phyloP scores from a whole-genome alignment of 805 yeast genomes.

The Priceomyces medius region DNA sequence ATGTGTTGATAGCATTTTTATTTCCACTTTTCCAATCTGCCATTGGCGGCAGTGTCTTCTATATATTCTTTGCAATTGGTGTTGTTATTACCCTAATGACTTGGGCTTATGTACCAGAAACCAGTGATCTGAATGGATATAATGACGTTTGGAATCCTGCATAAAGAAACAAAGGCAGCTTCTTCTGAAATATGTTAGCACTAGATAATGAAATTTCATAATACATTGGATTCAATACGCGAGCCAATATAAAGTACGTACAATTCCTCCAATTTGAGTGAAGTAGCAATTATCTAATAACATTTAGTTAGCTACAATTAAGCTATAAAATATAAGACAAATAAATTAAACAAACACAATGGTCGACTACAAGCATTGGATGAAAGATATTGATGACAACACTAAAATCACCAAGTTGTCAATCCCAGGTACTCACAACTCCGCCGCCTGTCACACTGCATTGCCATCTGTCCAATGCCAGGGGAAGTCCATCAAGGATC shows the following conservation, averaged over 20 bases:
- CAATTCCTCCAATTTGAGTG: neutral
- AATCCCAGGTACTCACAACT: constrained; percentile 83
- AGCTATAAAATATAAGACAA: too few species aligned
- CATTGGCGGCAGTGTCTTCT: constrained; percentile 31
- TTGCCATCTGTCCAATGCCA: constrained; percentile 79
- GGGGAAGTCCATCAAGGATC: constrained; percentile 56
- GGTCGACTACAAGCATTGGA: constrained; percentile 53
- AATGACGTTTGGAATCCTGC: constrained; percentile 27
- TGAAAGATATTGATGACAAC: constrained; percentile 52
- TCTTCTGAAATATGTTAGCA: neutral
- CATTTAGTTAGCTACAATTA: too few species aligned
- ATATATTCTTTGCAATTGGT: constrained; percentile 23
- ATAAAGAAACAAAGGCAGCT: neutral
- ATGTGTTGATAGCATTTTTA: constrained; percentile 29
- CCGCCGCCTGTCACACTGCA: constrained; percentile 70
- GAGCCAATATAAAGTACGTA: neutral
- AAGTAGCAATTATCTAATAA: too few species aligned
- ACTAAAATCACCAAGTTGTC: constrained; percentile 52
- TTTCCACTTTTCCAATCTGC: constrained; percentile 28
- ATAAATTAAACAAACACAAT: too few species aligned
- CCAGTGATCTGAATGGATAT: constrained; percentile 24
- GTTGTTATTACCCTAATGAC: constrained; percentile 18
- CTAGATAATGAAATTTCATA: constrained; percentile 1
- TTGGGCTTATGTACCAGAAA: constrained; percentile 30
- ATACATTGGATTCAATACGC: neutral